phyloP scores from a whole-genome alignment of 768 basidiomycete genomes.

The Amylocystis lapponica region DNA sequence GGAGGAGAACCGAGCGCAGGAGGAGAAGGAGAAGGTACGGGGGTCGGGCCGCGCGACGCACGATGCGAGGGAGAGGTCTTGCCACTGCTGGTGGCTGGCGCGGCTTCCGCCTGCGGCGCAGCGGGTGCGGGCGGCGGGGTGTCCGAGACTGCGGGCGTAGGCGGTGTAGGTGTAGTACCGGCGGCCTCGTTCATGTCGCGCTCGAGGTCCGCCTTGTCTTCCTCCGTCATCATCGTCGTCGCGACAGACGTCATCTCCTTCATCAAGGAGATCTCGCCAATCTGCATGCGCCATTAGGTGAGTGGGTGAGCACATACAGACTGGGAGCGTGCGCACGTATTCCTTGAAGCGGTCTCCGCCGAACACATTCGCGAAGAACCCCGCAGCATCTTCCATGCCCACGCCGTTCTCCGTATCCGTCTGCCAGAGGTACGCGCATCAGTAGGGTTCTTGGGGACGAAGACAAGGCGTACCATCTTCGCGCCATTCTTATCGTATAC shows the following conservation, averaged over 20 bases:
- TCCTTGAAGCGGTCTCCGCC: conserved; percentile 90
- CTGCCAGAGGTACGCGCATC: conserved; percentile 32
- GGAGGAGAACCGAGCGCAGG: too few relatives aligned
- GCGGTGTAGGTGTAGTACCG: conserved; percentile 20
- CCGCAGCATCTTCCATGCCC: conserved; percentile 86
- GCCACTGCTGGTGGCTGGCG: conserved; percentile 5
- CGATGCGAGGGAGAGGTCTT: conserved; percentile 5
- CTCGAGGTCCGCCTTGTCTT: conserved; percentile 86
- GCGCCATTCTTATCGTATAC: conserved; percentile 97
- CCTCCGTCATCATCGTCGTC: conserved; percentile 84
- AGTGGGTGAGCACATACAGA: not conserved
- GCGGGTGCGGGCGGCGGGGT: not conserved
- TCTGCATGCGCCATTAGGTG: conserved; percentile 41
- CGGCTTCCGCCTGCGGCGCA: conserved; percentile 1
- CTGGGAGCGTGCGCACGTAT: conserved; percentile 53
- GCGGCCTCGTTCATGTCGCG: conserved; percentile 52
- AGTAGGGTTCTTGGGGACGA: not conserved
- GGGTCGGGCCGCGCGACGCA: conserved; percentile 2
- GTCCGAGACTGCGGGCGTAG: conserved; percentile 14
- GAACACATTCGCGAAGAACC: conserved; percentile 94
- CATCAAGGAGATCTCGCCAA: conserved; percentile 94
- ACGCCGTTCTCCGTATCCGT: conserved; percentile 72
- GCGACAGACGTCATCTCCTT: conserved; percentile 88
- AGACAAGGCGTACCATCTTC: conserved; percentile 53
- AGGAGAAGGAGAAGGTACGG: not conserved